phyloP scores from a whole-genome alignment of 139 green algal genomes.

The Chlamydomonas sp. region DNA sequence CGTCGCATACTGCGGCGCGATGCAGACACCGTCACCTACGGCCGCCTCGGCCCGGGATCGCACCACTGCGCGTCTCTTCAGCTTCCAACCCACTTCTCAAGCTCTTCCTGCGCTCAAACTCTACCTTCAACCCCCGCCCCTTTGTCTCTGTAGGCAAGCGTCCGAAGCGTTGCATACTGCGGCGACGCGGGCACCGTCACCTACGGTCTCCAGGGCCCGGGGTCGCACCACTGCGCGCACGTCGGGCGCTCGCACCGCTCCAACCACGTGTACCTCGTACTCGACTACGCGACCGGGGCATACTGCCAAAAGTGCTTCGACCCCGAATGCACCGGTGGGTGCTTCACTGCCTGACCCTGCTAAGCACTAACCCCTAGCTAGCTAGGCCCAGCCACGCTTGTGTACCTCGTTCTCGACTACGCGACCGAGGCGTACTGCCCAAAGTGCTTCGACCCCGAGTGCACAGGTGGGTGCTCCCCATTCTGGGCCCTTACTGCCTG shows the following conservation, averaged over 20 bases:
- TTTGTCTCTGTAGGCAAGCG: too few relatives aligned
- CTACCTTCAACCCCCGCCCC: conserved; percentile 11
- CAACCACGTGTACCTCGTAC: conserved; percentile 67
- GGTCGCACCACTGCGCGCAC: conserved; percentile 64
- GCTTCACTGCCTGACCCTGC: too few relatives aligned
- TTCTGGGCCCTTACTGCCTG: too few relatives aligned
- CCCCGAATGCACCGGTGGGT: conserved; percentile 51
- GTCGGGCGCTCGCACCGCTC: conserved; percentile 52
- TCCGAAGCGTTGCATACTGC: conserved; percentile 61
- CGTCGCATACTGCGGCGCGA: too few relatives aligned
- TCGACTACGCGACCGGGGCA: conserved; percentile 41
- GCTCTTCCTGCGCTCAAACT: not conserved
- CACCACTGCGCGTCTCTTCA: too few relatives aligned
- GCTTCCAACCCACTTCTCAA: too few relatives aligned
- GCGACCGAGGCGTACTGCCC: conserved; percentile 40
- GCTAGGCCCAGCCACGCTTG: too few relatives aligned
- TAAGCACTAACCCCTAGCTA: too few relatives aligned
- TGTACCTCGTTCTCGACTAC: conserved; percentile 64
- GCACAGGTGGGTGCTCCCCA: conserved; percentile 31
- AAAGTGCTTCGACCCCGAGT: conserved; percentile 77
- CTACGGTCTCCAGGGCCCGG: conserved; percentile 67
- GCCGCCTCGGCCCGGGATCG: too few relatives aligned
- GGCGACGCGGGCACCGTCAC: conserved; percentile 49
- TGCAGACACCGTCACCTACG: too few relatives aligned
- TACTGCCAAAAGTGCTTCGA: conserved; percentile 75